Conservation (phyloP, 1,139 yeast genomes). For the Lodderomyces parapsilosis region DNA sequence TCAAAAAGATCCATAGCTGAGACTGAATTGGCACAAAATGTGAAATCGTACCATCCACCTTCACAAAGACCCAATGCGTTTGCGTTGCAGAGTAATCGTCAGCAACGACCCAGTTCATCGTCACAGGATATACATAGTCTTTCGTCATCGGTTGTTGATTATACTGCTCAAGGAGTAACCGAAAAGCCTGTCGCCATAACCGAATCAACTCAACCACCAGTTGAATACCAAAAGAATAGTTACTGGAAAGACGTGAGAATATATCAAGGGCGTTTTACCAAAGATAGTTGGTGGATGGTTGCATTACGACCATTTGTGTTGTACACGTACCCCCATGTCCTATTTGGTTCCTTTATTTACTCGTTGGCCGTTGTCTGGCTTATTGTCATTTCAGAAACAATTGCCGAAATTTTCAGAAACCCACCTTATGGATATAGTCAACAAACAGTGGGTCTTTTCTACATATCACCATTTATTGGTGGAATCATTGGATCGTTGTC, state of each 20-base stretch:
- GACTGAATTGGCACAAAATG: constrained; percentile 48
- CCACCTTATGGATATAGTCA: constrained; percentile 48
- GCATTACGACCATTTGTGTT: constrained; percentile 56
- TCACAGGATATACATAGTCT: constrained; percentile 22
- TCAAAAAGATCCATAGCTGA: constrained; percentile 50
- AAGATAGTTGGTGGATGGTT: constrained; percentile 58
- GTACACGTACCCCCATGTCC: constrained; percentile 50
- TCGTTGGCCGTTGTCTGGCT: constrained; percentile 64
- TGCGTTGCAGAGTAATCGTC: constrained; percentile 18
- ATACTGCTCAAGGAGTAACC: constrained; percentile 9
- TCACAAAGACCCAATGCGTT: constrained; percentile 33
- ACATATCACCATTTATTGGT: constrained; percentile 58
- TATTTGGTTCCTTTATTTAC: constrained; percentile 54
- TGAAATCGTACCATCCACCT: constrained; percentile 28
- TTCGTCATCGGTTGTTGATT: constrained; percentile 18
- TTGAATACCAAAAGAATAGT: constrained; percentile 15
- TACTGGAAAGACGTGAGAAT: constrained; percentile 23
- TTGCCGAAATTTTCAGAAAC: constrained; percentile 47
- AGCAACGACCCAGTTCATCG: constrained; percentile 15
- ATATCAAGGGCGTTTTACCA: constrained; percentile 46
- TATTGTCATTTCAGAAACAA: constrained; percentile 58
- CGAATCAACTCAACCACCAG: constrained; percentile 9
- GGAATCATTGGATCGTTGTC: constrained; percentile 56
- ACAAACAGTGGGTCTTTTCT: constrained; percentile 55
- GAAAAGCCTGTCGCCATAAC: constrained; percentile 22